These are phyloP conservation scores for Nemania bipapillata DNA, from an alignment of 2,329 filamentous ascomycete species.

Conservation along the genomic window DNA sequence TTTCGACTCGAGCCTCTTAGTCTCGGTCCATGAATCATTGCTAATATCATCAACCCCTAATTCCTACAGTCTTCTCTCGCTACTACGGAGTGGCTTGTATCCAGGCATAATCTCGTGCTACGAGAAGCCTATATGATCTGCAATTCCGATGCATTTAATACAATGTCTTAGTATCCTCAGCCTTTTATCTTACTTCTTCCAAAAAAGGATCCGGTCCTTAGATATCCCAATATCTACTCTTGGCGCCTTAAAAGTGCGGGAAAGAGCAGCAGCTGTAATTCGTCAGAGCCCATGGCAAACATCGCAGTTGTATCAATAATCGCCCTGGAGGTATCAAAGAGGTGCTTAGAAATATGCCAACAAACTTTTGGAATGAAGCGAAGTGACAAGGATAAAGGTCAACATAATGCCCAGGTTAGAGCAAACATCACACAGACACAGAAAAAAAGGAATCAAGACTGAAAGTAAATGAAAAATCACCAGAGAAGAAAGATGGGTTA, in stretches of 20 bases:
- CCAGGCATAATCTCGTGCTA: constrained; percentile 31
- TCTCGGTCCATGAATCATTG: constrained; percentile 22
- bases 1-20: constrained; percentile 22
- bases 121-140: constrained; percentile 29
- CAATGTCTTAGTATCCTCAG: constrained; percentile 35
- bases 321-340: constrained; percentile 52
- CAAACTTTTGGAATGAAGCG: constrained; percentile 48
- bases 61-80: constrained; percentile 22
- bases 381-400: constrained; percentile 42
- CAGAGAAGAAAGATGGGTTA: constrained; percentile 46
- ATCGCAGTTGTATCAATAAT: constrained; percentile 48
- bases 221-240: constrained; percentile 33
- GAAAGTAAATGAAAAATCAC: constrained; percentile 44
- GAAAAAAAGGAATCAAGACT: constrained; percentile 46
- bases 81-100: constrained; percentile 30
- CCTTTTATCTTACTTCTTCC: constrained; percentile 26
- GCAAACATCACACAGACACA: constrained; percentile 46
- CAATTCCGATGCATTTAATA: constrained; percentile 33
- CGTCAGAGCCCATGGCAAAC: constrained; percentile 47
- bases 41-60: constrained; percentile 17
- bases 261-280: constrained; percentile 42
- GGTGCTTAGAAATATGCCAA: constrained; percentile 48
- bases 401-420: constrained; percentile 38
- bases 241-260: constrained; percentile 21
- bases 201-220: constrained; percentile 31